Conservation (phyloP, 768 basidiomycete genomes). For the Sutorius australiensis region DNA sequence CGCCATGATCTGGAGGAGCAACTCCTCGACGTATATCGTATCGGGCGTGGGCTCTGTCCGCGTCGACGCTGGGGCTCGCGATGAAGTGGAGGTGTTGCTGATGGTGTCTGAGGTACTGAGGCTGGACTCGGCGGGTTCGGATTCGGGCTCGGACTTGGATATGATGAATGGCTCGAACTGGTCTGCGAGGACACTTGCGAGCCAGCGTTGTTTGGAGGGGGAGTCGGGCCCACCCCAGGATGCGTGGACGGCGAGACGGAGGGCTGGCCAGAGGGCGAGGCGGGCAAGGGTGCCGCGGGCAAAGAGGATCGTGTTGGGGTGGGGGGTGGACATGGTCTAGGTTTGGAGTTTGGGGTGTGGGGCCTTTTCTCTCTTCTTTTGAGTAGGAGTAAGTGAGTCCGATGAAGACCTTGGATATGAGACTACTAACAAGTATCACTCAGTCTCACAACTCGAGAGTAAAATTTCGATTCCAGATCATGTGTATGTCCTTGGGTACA, state of each 20-base stretch:
- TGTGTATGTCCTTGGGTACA: not conserved
- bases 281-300: slow-evolving; percentile 84
- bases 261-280: slow-evolving; percentile 78
- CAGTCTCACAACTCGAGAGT: too few relatives aligned
- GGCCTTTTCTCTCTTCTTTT: slow-evolving; percentile 8
- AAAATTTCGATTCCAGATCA: not conserved
- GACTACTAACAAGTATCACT: too few relatives aligned
- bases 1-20: slow-evolving; percentile 76
- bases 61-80: not conserved
- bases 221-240: slow-evolving; percentile 82
- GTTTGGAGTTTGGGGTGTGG: too few relatives aligned
- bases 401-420: too few relatives aligned
- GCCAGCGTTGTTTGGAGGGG: slow-evolving; percentile 75
- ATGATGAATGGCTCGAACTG: slow-evolving; percentile 58
- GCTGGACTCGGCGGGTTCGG: too few relatives aligned
- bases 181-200: slow-evolving; percentile 77
- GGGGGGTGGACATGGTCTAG: slow-evolving; percentile 27
- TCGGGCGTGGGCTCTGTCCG: slow-evolving; percentile 39
- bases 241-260: slow-evolving; percentile 82
- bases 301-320: slow-evolving; percentile 61
- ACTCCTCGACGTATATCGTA: slow-evolving; percentile 73
- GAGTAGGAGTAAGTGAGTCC: too few relatives aligned
- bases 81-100: not conserved
- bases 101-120: too few relatives aligned
- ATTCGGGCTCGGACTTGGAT: too few relatives aligned